phyloP scores from a whole-genome alignment of 2,329 filamentous ascomycete species.

The Davidsoniella neocaledoniae region DNA sequence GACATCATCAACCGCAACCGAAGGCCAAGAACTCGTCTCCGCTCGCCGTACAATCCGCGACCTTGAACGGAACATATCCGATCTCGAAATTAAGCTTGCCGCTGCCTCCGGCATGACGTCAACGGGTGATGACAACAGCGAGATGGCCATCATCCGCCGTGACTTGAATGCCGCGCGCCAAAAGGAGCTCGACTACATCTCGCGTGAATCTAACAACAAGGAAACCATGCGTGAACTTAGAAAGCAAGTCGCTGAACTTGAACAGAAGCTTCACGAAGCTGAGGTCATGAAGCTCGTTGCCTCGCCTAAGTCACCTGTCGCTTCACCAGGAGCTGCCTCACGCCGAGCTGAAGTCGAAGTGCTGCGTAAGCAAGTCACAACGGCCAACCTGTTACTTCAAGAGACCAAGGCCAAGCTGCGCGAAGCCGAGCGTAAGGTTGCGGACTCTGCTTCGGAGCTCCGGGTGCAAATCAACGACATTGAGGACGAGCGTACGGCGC shows the following conservation, averaged over 20 bases:
- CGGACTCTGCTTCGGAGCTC: slow-evolving; percentile 28
- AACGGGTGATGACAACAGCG: slow-evolving; percentile 28
- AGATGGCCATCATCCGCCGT: slow-evolving; percentile 43
- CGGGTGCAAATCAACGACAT: slow-evolving; percentile 37
- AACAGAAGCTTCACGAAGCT: slow-evolving; percentile 49
- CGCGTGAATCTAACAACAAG: slow-evolving; percentile 49
- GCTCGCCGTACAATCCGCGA: slow-evolving; percentile 47
- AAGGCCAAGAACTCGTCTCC: slow-evolving; percentile 36
- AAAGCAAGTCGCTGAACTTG: slow-evolving; percentile 47
- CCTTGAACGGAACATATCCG: slow-evolving; percentile 43
- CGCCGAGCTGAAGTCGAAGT: slow-evolving; percentile 40
- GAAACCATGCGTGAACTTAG: slow-evolving; percentile 46
- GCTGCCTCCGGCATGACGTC: slow-evolving; percentile 18
- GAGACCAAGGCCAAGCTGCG: slow-evolving; percentile 33
- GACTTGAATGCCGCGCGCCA: slow-evolving; percentile 48
- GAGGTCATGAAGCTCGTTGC: slow-evolving; percentile 30
- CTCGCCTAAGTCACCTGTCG: slow-evolving; percentile 4
- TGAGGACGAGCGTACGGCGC: slow-evolving; percentile 40
- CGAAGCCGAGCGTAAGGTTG: slow-evolving; percentile 33
- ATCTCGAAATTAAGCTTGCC: slow-evolving; percentile 32
- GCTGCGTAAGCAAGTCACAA: slow-evolving; percentile 42
- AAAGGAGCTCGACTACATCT: slow-evolving; percentile 46
- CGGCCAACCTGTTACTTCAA: slow-evolving; percentile 41
- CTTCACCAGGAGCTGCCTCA: slow-evolving; percentile 29
- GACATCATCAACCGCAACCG: slow-evolving; percentile 28